Base-by-base conservation (phyloP, 768 basidiomycete genomes). In the Lepiota brunneoincarnata region DNA sequence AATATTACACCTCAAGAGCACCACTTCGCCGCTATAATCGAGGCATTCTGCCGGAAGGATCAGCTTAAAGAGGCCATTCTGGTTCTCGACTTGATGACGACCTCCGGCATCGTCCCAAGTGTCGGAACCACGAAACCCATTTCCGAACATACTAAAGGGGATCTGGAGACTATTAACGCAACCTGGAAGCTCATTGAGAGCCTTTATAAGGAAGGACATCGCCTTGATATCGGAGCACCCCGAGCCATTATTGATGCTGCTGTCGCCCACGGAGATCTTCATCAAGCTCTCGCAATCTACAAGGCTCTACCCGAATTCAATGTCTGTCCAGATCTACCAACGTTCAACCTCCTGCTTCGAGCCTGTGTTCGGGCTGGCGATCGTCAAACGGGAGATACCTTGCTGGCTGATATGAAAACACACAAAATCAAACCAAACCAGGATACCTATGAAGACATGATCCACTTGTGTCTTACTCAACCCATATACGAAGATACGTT, bases 401-500 rank as follows among this genome's bases (percentile, higher is more conserved):
- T 93, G 6, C 70, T 91, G 17, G 63, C 71, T 3, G 88, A 93
- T 43, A 79, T 93, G 77, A 83, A 82, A 62, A 71, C 77, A 23
- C 72, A 73, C 10, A 71, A 72, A 31, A 62, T 91, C 56, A 71
- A 72, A 51, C 82, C 85, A 15, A 75, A 91, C 63, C 66, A 69
- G 36, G 69, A 71, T 24, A 90, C 86, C 2, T 92, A 85, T 67
- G 80, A 84, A 61, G 74, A 76, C 28, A 77, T 93, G 69, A 80
- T 94, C 56, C 58, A 72, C 10, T 77, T 94, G 3, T 87, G 84
- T 63, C 76, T 94, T 12, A 83, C 84, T 0, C 86, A 89, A 62
- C 67, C 79, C 6, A 75, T 72, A 2, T 95, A 92, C 67, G 91
- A 93, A 63, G 90, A 92, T 57, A 90, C 91, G 0, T 94, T 94